These are phyloP conservation scores for Tetrapisispora taiwanensis DNA, from an alignment of 805 yeast species.

Conservation along the genomic window DNA sequence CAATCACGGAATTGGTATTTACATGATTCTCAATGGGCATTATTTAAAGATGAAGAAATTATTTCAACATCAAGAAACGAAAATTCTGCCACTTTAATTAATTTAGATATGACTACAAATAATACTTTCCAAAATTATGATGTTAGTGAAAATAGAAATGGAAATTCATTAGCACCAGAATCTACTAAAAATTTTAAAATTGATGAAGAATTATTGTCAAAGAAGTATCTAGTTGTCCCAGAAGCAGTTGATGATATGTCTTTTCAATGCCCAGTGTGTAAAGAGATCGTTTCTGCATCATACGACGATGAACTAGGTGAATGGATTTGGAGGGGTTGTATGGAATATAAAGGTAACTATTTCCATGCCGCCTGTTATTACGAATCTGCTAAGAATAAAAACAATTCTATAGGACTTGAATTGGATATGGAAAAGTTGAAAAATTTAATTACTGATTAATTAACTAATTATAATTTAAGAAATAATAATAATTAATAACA, in stretches of 20 bases:
- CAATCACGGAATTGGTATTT: slow-evolving; percentile 80
- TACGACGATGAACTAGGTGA: slow-evolving; percentile 69
- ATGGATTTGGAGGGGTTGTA: slow-evolving; percentile 72
- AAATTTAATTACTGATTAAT: slow-evolving; percentile 10
- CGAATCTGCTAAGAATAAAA: slow-evolving; percentile 37
- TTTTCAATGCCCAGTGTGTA: slow-evolving; percentile 58
- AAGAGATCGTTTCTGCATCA: slow-evolving; percentile 50
- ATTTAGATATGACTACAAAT: background rate
- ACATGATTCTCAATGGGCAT: slow-evolving; percentile 60
- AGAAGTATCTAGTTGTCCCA: slow-evolving; percentile 56
- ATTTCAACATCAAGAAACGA: slow-evolving; percentile 28
- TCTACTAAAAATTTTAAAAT: slow-evolving; percentile 8
- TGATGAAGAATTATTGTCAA: slow-evolving; percentile 29
- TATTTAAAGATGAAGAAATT: slow-evolving; percentile 59
- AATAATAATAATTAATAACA: too few relatives aligned
- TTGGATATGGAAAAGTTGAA: slow-evolving; percentile 18
- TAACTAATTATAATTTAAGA: too few relatives aligned
- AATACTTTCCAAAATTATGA: slow-evolving; percentile 1
- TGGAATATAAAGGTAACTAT: slow-evolving; percentile 38
- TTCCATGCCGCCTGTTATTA: slow-evolving; percentile 60
- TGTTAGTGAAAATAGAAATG: background rate
- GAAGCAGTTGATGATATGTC: slow-evolving; percentile 48
- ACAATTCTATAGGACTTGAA: slow-evolving; percentile 9
- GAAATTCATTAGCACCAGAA: background rate
- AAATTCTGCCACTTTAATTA: slow-evolving; percentile 4